A percentile compares a stretch with the other conserved stretches of the same genome.
Conservation (phyloP, 805 yeast genomes). For the Sugiyamaella qingdaonensis region DNA sequence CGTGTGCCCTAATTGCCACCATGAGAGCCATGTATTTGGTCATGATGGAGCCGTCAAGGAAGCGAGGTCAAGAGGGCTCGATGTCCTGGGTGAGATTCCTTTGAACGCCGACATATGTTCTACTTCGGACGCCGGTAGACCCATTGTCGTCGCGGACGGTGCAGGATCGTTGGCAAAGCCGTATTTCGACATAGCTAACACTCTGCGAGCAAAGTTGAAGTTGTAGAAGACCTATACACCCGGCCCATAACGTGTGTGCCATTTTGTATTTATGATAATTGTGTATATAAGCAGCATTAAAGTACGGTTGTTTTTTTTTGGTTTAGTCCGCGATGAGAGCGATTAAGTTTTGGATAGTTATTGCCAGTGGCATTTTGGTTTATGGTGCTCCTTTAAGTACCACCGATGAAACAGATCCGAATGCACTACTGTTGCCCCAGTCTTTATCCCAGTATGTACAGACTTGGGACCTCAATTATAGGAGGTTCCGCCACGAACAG, state of each 20-base stretch:
- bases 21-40: conserved; percentile 73
- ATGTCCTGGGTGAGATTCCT: conserved; percentile 64
- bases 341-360: background rate
- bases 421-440: conserved; percentile 6
- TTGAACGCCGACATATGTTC: conserved; percentile 55
- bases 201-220: conserved; percentile 27
- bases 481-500: conserved; percentile 5
- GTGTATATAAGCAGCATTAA: background rate
- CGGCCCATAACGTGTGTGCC: background rate
- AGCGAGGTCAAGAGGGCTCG: conserved; percentile 44
- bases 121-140: conserved; percentile 62
- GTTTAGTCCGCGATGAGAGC: background rate
- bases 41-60: conserved; percentile 52
- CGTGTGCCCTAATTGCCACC: conserved; percentile 70
- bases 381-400: background rate
- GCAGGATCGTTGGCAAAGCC: conserved; percentile 37
- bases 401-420: background rate
- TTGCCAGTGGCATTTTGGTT: background rate
- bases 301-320: too few species aligned
- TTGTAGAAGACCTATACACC: background rate
- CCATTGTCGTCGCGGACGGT: conserved; percentile 47
- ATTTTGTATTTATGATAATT: background rate
- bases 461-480: conserved; percentile 14
- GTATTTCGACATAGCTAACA: conserved; percentile 47
- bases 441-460: conserved; percentile 12